Evolutionary conservation across 1,284 basidiomycete species (phyloP).

Genomic region (Melampsora americana): DNA sequence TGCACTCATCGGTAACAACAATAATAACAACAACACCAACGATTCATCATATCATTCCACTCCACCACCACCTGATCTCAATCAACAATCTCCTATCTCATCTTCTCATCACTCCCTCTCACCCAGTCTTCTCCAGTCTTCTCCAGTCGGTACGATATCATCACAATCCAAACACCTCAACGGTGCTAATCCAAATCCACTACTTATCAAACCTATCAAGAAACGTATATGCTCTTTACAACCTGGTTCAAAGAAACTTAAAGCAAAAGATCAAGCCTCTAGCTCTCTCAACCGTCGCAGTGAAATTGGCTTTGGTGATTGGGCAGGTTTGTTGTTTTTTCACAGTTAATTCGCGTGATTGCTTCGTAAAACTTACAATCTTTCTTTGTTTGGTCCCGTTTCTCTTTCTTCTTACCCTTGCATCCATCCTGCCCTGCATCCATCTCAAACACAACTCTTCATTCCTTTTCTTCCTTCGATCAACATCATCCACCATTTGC

Average conservation of each 20-base stretch:
- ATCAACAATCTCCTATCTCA: constrained; percentile 5
- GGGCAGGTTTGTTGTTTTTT: constrained; percentile 35
- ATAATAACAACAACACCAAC: not conserved
- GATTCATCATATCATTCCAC: constrained; percentile 3
- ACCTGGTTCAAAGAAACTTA: constrained; percentile 27
- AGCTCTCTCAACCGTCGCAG: constrained; percentile 23
- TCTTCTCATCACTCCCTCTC: not conserved
- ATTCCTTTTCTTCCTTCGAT: not conserved
- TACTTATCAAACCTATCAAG: constrained; percentile 9
- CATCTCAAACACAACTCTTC: not conserved
- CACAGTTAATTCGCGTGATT: not conserved
- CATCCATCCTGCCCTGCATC: not conserved
- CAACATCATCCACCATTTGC: not conserved
- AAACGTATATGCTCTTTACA: constrained; percentile 40
- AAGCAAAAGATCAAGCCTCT: constrained; percentile 24
- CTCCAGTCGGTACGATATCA: not conserved
- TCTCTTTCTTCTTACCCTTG: not conserved
- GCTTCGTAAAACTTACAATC: not conserved
- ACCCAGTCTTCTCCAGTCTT: not conserved
- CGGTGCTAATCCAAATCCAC: not conserved
- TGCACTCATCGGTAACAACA: constrained; percentile 18
- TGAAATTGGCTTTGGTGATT: constrained; percentile 44
- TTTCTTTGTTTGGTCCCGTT: too few relatives aligned
- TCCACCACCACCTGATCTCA: constrained; percentile 2
- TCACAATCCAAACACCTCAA: not conserved